Base-by-base conservation (phyloP, 257 asterid genomes). In the Craterostigma plantagineum region DNA sequence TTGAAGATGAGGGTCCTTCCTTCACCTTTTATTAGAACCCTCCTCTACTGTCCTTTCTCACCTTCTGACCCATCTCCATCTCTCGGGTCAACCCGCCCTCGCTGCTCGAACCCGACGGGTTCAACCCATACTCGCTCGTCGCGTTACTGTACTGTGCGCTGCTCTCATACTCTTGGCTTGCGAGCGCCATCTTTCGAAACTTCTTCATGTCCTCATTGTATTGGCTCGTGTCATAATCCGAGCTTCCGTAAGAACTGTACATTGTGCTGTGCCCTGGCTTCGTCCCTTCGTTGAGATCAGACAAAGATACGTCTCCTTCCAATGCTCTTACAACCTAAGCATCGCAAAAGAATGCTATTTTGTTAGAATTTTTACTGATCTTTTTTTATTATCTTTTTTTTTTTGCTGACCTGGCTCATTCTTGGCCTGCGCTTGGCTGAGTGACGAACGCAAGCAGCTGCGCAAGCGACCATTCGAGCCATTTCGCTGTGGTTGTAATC, bases 281-380 rank as follows among this genome's bases (percentile, higher is more conserved):
- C 18, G 70, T 63, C 18, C 92, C 90, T 57, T 79, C 92, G 9
- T 79, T 72, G 18, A 79, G 75, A 57, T 87, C 93, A 0, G 90
- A 63, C 13, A 87, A 61, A 0, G 95, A 82, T 13, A 71, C 72
- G 23, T 76, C 75, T 50, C 95, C 97, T 73, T 87, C 95, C 43
- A 87, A 69, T 43, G 90, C 95, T 70, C 93, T 67, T 8, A 79
- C 85, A 4, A 87, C 93, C 97, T 86, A n/a, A n/a, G n/a, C n/a
- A n/a, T n/a, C n/a, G n/a, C n/a, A n/a, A n/a, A n/a, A n/a, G n/a
- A n/a, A n/a, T n/a, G n/a, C n/a, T n/a, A n/a, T n/a, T n/a, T n/a
- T n/a, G n/a, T n/a, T n/a, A n/a, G n/a, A n/a, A n/a, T n/a, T n/a
- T n/a, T n/a, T n/a, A n/a, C n/a, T n/a, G n/a, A 10, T 33, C 27